phyloP scores from a whole-genome alignment of 257 asterid species.

The Rubia yunnanensis region DNA sequence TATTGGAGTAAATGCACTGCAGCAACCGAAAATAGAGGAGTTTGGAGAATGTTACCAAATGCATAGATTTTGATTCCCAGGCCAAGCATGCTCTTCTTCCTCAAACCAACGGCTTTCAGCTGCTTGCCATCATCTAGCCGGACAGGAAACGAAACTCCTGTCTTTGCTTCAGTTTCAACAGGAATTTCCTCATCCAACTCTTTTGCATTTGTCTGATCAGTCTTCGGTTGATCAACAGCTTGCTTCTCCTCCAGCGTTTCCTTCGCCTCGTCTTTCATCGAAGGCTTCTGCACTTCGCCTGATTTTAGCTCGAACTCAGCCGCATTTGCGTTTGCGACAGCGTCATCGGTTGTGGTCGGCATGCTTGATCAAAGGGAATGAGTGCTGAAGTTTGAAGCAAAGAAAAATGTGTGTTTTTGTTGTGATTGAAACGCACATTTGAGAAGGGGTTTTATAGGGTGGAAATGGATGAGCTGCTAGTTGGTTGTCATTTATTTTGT shows the following conservation, averaged over 20 bases:
- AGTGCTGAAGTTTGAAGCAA: background rate
- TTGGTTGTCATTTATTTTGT: constrained; percentile 21
- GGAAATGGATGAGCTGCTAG: constrained; percentile 2
- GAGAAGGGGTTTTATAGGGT: constrained; percentile 25
- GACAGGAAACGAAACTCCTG: constrained; percentile 58
- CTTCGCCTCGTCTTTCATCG: constrained; percentile 15
- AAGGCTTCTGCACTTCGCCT: constrained; percentile 23
- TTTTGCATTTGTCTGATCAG: constrained; percentile 9
- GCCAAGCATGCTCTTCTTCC: constrained; percentile 79
- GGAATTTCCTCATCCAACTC: constrained; percentile 37
- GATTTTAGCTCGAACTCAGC: constrained; percentile 39
- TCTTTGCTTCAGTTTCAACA: constrained; percentile 47
- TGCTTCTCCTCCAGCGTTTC: constrained; percentile 25
- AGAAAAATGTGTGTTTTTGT: constrained; percentile 15
- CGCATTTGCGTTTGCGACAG: constrained; percentile 26
- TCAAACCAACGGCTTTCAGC: constrained; percentile 50
- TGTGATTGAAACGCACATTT: constrained; percentile 12
- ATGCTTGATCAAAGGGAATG: constrained; percentile 11
- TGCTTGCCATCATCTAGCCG: constrained; percentile 44
- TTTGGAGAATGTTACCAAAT: constrained; percentile 34
- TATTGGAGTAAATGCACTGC: background rate
- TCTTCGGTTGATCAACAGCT: constrained; percentile 15
- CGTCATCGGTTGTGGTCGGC: constrained; percentile 47
- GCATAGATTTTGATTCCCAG: constrained; percentile 57
- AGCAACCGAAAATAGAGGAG: too few relatives aligned